Conservation (phyloP, 2,329 filamentous ascomycete genomes). For the Helotiales sp. region DNA sequence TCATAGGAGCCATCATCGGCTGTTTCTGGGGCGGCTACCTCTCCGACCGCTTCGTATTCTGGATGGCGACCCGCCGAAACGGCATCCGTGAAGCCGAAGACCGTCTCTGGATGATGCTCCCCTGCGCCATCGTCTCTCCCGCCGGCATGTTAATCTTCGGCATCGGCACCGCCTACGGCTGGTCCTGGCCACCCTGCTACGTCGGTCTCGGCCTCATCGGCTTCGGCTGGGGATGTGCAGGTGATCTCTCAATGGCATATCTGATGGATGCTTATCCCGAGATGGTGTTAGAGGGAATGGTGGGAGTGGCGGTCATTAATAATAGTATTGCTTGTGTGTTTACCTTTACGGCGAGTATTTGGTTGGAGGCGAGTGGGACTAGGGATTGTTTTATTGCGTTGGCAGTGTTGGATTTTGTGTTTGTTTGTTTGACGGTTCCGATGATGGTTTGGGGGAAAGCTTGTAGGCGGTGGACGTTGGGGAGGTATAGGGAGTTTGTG, state of each 20-base stretch:
- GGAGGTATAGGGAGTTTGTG: slow-evolving; percentile 47
- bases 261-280: slow-evolving; percentile 56
- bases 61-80: slow-evolving; percentile 36
- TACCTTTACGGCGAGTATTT: slow-evolving; percentile 50
- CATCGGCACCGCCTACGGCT: slow-evolving; percentile 42
- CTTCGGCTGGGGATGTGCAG: slow-evolving; percentile 59
- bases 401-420: slow-evolving; percentile 50
- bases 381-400: slow-evolving; percentile 52
- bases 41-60: slow-evolving; percentile 55
- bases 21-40: slow-evolving; percentile 58
- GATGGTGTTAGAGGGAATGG: slow-evolving; percentile 59
- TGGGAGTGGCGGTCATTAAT: slow-evolving; percentile 57
- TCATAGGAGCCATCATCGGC: slow-evolving; percentile 55
- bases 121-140: slow-evolving; percentile 36
- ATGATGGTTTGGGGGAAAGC: slow-evolving; percentile 56
- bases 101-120: slow-evolving; percentile 36
- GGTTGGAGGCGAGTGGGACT: slow-evolving; percentile 48
- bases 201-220: slow-evolving; percentile 57
- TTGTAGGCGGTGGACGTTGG: slow-evolving; percentile 47
- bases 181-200: slow-evolving; percentile 54
- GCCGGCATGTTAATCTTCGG: slow-evolving; percentile 44
- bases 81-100: slow-evolving; percentile 43
- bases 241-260: slow-evolving; percentile 55
- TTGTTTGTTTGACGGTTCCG: slow-evolving; percentile 50
- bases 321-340: slow-evolving; percentile 55